phyloP scores from a whole-genome alignment of 1,284 basidiomycete genomes.

The Cutaneotrichosporon arboriforme region DNA sequence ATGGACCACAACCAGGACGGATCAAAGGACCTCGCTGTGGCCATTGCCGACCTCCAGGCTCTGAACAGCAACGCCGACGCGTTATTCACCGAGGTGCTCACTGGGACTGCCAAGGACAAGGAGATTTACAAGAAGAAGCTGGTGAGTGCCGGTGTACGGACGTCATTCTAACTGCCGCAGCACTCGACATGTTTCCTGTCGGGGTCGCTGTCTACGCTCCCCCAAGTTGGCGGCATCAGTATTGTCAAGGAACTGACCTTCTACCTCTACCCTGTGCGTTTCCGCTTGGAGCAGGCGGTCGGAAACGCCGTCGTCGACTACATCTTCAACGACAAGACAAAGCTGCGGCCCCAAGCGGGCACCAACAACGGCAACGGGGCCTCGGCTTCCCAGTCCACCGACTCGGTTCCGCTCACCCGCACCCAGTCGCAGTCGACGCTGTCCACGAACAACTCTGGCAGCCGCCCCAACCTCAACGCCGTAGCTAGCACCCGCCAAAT shows the following conservation, averaged over 20 bases:
- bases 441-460: not conserved
- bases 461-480: not conserved
- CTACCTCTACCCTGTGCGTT: conserved; percentile 75
- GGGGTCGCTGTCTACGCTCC: conserved; percentile 63
- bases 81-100: conserved; percentile 83
- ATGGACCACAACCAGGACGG: conserved; percentile 87
- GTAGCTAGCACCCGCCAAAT: not conserved
- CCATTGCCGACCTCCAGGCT: conserved; percentile 69
- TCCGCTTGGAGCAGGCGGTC: conserved; percentile 78
- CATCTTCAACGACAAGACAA: conserved; percentile 54
- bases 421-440: not conserved
- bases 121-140: conserved; percentile 50
- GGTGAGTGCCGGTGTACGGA: not conserved
- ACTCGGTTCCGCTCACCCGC: not conserved
- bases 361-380: not conserved
- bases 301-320: conserved; percentile 85
- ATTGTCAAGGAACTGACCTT: conserved; percentile 82
- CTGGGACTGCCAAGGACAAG: conserved; percentile 55
- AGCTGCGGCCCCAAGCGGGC: not conserved
- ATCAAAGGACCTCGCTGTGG: conserved; percentile 73
- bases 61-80: conserved; percentile 83
- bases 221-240: conserved; percentile 87
- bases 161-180: conserved; percentile 2
- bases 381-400: not conserved
- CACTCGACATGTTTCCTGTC: conserved; percentile 18